Evolutionary conservation across 441 rosid species (phyloP), one percentile per base, ranked within the genome.

Genomic region (Pelargonium australe): DNA sequence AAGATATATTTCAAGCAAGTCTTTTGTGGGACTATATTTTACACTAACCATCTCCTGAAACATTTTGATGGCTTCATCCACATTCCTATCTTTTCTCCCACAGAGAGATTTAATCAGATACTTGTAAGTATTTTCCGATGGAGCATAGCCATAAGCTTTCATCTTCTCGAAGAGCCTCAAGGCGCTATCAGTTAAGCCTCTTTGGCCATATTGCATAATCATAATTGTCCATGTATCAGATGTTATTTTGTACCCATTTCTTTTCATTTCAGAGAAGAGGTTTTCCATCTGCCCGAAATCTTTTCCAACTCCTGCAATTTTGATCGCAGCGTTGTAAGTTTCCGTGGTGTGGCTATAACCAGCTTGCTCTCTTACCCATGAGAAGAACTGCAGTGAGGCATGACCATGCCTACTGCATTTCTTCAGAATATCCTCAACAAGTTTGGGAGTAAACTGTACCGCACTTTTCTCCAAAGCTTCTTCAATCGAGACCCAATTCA

Each of bases 311-410:
- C 96, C 98, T 0, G 95, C 85, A 34, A 89, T 81, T 84, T 91
- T 92, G 71, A 92, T 88, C 16, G 92, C 88, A 87, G 85, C 85
- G 84, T 81, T 90, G 78, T 92, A 92, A 19, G 98, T 85, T 73
- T 85, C 95, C 9, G 85, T 13, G 62, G 82, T 85, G 79, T 89
- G 96, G 64, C 57, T 58, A 77, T 86, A 90, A 45, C 84, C 91
- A 64, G 62, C 71, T 82, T 66, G 89, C 78, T 77, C 84, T 53
- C 84, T 86, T 47, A 87, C 86, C 96, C 96, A 90, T 17, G 88
- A 77, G 75, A 90, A 89, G 82, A 88, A 89, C 67, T 77, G 84
- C 63, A 87, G 65, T 70, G 86, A 89, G 14, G 81, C 75, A 44
- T 78, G 81, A 9, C 92, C 86, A 9, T 83, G 92, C 67, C 80